Evolutionary conservation across 2,329 filamentous ascomycete species (phyloP).

Genomic region (Podosphaera fusca): DNA sequence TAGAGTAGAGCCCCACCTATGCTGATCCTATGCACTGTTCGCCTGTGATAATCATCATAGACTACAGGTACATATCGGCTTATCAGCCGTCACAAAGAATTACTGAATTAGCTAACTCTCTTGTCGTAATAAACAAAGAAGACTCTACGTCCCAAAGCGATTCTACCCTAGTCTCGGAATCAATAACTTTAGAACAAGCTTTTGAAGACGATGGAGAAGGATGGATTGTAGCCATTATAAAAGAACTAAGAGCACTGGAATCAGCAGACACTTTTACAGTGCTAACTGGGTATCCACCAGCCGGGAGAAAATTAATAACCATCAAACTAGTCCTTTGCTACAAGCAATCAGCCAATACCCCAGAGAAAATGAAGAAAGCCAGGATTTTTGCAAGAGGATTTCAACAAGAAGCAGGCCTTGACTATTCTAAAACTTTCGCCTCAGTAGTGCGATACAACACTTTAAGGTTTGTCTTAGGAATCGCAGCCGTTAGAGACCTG

Average conservation of each 20-base stretch:
- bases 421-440: background rate
- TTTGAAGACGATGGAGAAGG: background rate
- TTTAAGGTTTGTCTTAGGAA: background rate
- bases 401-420: background rate
- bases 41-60: too few species aligned
- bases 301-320: background rate
- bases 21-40: too few species aligned
- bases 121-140: too few species aligned
- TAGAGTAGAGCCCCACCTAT: too few species aligned
- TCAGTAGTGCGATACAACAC: background rate
- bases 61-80: too few species aligned
- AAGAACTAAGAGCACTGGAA: background rate
- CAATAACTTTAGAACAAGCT: background rate
- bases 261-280: background rate
- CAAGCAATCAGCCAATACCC: background rate
- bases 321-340: background rate
- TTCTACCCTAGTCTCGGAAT: background rate
- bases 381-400: background rate
- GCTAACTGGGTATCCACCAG: too few species aligned
- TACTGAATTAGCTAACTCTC: too few species aligned
- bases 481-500: background rate
- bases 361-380: background rate
- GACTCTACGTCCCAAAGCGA: too few species aligned
- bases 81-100: too few species aligned
- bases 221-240: background rate